These are phyloP conservation scores for Holtermannia corniformis DNA, from an alignment of 768 basidiomycete species.

Conservation along the genomic window DNA sequence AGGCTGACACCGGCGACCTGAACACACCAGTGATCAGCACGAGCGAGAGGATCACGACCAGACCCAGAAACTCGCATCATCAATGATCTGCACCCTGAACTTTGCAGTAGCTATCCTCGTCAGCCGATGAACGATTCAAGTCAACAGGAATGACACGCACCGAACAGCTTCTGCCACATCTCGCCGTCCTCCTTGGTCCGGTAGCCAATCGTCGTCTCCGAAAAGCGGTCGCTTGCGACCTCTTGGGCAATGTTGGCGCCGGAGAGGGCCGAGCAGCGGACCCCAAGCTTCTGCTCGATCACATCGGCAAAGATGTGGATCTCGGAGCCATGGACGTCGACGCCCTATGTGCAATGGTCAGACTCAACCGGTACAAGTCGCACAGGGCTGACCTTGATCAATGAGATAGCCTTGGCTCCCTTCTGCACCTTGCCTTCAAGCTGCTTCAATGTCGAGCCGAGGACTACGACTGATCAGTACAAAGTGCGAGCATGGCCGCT, in stretches of 20 bases:
- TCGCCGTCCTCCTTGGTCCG: constrained; percentile 43
- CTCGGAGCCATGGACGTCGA: constrained; percentile 43
- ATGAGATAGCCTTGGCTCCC: constrained; percentile 42
- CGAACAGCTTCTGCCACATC: constrained; percentile 45
- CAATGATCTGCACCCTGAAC: constrained; percentile 44
- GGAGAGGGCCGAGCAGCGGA: constrained; percentile 44
- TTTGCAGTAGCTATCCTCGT: constrained; percentile 31
- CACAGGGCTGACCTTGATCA: constrained; percentile 44
- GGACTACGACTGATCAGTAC: constrained; percentile 31
- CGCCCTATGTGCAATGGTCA: constrained; percentile 40
- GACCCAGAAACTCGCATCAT: constrained; percentile 43
- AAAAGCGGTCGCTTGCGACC: constrained; percentile 45
- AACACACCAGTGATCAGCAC: not conserved
- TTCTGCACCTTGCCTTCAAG: constrained; percentile 42
- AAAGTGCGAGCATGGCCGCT: not conserved
- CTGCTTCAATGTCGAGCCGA: constrained; percentile 40
- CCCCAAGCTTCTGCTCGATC: constrained; percentile 42
- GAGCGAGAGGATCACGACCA: not conserved
- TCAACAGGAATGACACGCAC: constrained; percentile 18
- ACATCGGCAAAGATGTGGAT: constrained; percentile 46
- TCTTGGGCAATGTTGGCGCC: constrained; percentile 49
- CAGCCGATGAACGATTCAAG: constrained; percentile 3
- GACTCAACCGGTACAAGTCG: not conserved
- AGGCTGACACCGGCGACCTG: constrained; percentile 45
- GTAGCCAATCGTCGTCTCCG: constrained; percentile 48